Base-by-base conservation (phyloP, 495 filamentous ascomycete genomes). In the Polyplosphaeria fusca region DNA sequence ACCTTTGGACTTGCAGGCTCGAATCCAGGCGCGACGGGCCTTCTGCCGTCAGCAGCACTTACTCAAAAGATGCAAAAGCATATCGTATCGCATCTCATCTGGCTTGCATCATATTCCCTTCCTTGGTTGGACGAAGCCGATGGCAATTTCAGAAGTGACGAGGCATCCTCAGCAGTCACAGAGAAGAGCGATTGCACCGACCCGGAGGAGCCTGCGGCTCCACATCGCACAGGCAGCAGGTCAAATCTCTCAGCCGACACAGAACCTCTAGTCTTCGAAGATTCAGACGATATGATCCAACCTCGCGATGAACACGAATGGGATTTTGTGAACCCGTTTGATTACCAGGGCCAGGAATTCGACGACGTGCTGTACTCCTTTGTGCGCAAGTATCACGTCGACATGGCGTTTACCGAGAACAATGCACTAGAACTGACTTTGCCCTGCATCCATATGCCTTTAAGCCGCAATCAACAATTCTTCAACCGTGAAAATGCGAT, bases 51-150 rank as follows among this genome's bases (percentile, higher is more conserved):
- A 3, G 28, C 18, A n/a, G 35, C 23, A n/a, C 32, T 14, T 12
- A 26, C 19, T n/a, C 47, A 30, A 35, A 23, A 27, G 30, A 58
- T 28, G 47, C 24, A 54, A 23, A 58, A 58, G 28, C 56, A 60
- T 54, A 25, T 60, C 9, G 32, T 49, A 3, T 18, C 25, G 5
- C 56, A 60, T 25, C 50, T 60, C 12, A 20, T 54, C 12, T 16
- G 13, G 12, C 16, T 60, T 24, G 49, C 56, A 11, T 16, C 45
- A 32, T 23, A 22, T 7, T 53, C 56, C 27, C 35, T 60, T 2
- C 56, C 56, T 13, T 60, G 56, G 56, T 35, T 47, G n/a, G 55
- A 58, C 16, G 55, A 58, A 5, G 25, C 41, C 19, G 26, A 53
- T n/a, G 47, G 40, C 35, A 24, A 51, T 18, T 28, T 49, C 27